Evolutionary conservation across 345 rosid genomes (phyloP).

Genomic region (Eucalyptus grandis): DNA sequence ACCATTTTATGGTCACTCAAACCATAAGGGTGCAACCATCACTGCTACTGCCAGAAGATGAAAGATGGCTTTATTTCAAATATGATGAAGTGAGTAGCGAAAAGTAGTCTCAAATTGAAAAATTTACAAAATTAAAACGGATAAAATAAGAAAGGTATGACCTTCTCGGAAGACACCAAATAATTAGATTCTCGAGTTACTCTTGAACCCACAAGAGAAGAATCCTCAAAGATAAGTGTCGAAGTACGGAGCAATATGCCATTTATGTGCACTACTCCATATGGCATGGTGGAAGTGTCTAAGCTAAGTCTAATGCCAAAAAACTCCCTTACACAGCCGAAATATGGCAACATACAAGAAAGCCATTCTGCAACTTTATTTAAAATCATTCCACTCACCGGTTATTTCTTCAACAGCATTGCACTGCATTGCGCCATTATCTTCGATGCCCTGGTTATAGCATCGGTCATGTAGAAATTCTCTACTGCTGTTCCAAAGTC

Average conservation of each 20-base stretch:
- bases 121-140: background rate
- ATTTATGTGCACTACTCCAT: background rate
- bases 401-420: slow-evolving; percentile 63
- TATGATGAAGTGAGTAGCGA: background rate
- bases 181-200: background rate
- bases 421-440: slow-evolving; percentile 98
- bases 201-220: background rate
- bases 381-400: background rate
- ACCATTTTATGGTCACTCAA: background rate
- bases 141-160: background rate
- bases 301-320: background rate
- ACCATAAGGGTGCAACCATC: background rate
- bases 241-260: background rate
- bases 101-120: background rate
- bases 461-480: slow-evolving; percentile 90
- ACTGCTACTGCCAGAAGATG: background rate
- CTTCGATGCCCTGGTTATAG: slow-evolving; percentile 96
- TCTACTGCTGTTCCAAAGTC: slow-evolving; percentile 54
- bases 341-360: background rate
- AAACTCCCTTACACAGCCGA: background rate
- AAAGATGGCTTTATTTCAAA: background rate
- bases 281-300: background rate
- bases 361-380: background rate
- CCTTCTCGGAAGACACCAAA: background rate
- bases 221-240: background rate